Evolutionary conservation across 2,329 filamentous ascomycete species (phyloP).

Genomic region (Trichoderma sp.): DNA sequence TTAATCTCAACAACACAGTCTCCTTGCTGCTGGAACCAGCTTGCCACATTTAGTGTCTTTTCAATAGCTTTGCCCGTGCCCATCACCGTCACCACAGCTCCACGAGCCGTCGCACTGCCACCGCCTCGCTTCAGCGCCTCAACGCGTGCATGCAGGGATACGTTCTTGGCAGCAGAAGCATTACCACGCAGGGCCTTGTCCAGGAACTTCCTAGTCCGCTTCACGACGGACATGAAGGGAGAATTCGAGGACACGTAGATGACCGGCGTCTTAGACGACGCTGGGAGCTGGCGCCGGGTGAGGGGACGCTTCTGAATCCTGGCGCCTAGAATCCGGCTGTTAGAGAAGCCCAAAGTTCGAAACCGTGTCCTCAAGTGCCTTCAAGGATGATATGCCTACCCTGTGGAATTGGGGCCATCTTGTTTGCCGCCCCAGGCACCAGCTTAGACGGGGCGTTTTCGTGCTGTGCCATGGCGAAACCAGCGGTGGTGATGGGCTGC

Average conservation of each 20-base stretch:
- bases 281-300: slow-evolving; percentile 39
- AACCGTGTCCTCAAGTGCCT: slow-evolving; percentile 13
- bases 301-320: slow-evolving; percentile 50
- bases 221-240: slow-evolving; percentile 65
- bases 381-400: slow-evolving; percentile 24
- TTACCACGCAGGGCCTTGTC: slow-evolving; percentile 45
- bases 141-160: slow-evolving; percentile 46
- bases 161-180: slow-evolving; percentile 46
- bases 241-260: slow-evolving; percentile 65
- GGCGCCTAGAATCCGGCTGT: slow-evolving; percentile 36
- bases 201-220: slow-evolving; percentile 62
- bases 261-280: slow-evolving; percentile 43
- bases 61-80: slow-evolving; percentile 66
- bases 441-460: slow-evolving; percentile 20
- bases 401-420: slow-evolving; percentile 37
- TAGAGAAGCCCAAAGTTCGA: neutral
- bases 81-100: slow-evolving; percentile 52
- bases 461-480: slow-evolving; percentile 25
- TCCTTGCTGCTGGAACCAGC: slow-evolving; percentile 61
- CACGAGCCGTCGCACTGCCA: slow-evolving; percentile 28
- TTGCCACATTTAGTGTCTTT: slow-evolving; percentile 58
- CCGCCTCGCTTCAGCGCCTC: slow-evolving; percentile 38
- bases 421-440: slow-evolving; percentile 28
- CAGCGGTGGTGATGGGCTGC: neutral
- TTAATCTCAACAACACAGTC: slow-evolving; percentile 57